A percentile compares a stretch with the other conserved stretches of the same genome.
Evolutionary conservation across 2,329 filamentous ascomycete species (phyloP).

Genomic region (Epichloe typhina): DNA sequence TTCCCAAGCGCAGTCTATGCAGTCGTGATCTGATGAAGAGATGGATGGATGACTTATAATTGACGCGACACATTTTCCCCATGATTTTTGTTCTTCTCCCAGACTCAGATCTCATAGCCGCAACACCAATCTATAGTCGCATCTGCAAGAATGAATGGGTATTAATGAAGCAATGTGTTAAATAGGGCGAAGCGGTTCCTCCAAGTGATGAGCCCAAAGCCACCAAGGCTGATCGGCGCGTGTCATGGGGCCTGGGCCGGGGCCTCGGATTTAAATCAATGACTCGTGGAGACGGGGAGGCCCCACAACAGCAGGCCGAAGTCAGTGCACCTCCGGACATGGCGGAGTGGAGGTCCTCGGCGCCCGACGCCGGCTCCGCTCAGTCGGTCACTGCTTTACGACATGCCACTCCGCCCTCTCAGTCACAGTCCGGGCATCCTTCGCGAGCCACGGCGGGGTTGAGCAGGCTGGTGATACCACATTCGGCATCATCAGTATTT

Average conservation of each 20-base stretch:
- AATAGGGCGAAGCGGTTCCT: slow-evolving; percentile 24
- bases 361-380: background rate
- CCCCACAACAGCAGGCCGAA: slow-evolving; percentile 8
- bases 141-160: slow-evolving; percentile 15
- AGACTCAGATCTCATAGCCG: slow-evolving; percentile 2
- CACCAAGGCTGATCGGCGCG: slow-evolving; percentile 27
- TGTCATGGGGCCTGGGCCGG: slow-evolving; percentile 31
- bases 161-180: slow-evolving; percentile 17
- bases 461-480: slow-evolving; percentile 7
- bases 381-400: background rate
- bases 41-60: slow-evolving; percentile 28
- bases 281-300: slow-evolving; percentile 13
- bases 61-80: slow-evolving; percentile 20
- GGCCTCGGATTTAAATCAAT: slow-evolving; percentile 19
- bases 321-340: slow-evolving; percentile 1
- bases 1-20: slow-evolving; percentile 2
- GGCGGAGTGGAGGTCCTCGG: background rate
- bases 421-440: background rate
- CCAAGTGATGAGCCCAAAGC: slow-evolving; percentile 22
- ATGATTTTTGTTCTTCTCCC: background rate
- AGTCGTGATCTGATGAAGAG: slow-evolving; percentile 19
- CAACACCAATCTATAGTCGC: slow-evolving; percentile 14
- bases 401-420: slow-evolving; percentile 1
- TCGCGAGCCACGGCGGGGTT: slow-evolving; percentile 7
- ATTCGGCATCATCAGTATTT: background rate